Base-by-base conservation (phyloP, 805 yeast genomes). In the Kluyveromyces starmeri region DNA sequence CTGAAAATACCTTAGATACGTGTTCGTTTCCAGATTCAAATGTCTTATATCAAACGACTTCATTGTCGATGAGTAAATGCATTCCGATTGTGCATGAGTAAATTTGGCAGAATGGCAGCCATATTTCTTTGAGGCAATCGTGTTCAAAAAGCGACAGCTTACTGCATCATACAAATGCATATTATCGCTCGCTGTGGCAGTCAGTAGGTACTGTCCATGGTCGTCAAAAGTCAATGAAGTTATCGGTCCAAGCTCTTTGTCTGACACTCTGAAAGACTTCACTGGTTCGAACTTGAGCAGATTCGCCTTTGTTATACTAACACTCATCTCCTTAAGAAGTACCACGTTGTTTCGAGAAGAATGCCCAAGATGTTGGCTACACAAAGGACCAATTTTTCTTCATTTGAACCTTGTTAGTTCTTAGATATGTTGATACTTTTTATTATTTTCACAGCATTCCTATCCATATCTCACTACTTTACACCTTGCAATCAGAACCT, bases 91-190 rank as follows among this genome's bases (percentile, higher is more conserved):
- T 27, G 71, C 68, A 49, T 81, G 94, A 1, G 95, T 77, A 55
- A 92, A 92, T 29, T 75, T 67, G 2, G 95, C 96, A 24, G 83
- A 59, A 50, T 84, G 86, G 38, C 86, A 83, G 1, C 98, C 98
- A 48, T 92, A 92, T 52, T 92, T 92, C 60, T 86, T 88, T 19
- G 92, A 78, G 39, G 73, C 78, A 7, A 83, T 70, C 4, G 85
- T 73, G 46, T 78, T 82, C 28, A 68, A 48, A 42, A 76, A 81
- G 35, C 70, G 65, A 5, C 96, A 96, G 21, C 71, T 61, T 13
- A 71, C 63, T n/a, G 70, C 64, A 58, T 89, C 95, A 55, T 85
- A 89, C 13, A 92, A 61, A 48, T 85, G 94, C 47, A 92, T 76
- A 17, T 82, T 67, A 51, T 84, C 89, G 59, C 83, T 94, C 5